phyloP scores from a whole-genome alignment of 169 alveolate genomes.

The Cytauxzoon felis region DNA sequence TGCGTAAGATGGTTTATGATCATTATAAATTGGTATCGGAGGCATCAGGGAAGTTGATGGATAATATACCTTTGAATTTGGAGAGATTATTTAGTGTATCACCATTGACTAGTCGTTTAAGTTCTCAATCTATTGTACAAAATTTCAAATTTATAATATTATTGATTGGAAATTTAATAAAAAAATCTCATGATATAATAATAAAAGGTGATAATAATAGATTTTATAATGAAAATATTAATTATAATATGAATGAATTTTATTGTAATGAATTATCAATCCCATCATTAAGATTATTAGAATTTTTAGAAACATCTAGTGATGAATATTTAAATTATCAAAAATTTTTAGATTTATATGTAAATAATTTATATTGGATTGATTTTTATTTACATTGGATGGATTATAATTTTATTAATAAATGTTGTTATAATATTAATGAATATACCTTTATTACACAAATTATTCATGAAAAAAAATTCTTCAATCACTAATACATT shows the following conservation, averaged over 20 bases:
- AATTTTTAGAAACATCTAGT: not conserved
- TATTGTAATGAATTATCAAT: conserved; percentile 10
- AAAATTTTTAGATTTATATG: conserved; percentile 22
- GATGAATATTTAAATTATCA: conserved; percentile 1
- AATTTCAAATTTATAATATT: conserved; percentile 43
- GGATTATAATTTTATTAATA: conserved; percentile 25
- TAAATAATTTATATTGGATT: conserved; percentile 58
- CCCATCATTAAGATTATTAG: conserved; percentile 42
- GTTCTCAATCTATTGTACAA: conserved; percentile 22
- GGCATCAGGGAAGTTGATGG: not conserved
- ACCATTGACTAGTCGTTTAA: conserved; percentile 17
- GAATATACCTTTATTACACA: conserved; percentile 25
- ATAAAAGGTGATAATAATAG: not conserved
- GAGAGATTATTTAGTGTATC: conserved; percentile 2
- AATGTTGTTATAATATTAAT: conserved; percentile 27
- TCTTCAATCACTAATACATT: not conserved
- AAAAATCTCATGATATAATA: not conserved
- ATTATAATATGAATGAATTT: not conserved
- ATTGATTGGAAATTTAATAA: conserved; percentile 7
- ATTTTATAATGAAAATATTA: not conserved
- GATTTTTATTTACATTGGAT: conserved; percentile 40
- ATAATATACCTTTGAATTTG: not conserved
- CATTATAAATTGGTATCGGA: conserved; percentile 5
- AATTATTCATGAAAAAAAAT: not conserved
- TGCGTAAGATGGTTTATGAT: conserved; percentile 6